Base-by-base conservation (phyloP, 2,329 filamentous ascomycete species). In the Chrysosporium queenslandicum region DNA sequence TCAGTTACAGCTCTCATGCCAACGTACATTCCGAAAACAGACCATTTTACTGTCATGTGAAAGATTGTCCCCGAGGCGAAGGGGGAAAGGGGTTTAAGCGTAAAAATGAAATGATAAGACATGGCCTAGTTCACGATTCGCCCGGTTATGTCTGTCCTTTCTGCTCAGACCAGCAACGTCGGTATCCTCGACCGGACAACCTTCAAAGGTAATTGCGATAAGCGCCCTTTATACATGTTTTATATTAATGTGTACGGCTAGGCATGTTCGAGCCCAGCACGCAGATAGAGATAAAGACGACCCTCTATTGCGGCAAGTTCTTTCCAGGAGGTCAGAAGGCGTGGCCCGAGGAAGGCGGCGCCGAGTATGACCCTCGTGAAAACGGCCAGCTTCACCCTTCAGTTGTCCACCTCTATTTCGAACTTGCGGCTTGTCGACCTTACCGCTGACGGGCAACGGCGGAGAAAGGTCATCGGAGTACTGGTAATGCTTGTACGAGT, bases 121-220 rank as follows among this genome's bases (percentile, higher is more conserved):
- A 84, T 62, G 90, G 91, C 1, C 77, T 97, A 2, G 92, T 97
- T 3, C 92, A 98, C 64, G 85, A 89, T 58, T 94, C 88, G 6
- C 92, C 92, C 1, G 91, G 91, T 55, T 98, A 97, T 63, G 83
- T 95, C 27, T 98, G 92, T 67, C 92, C 92, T 0, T 97, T 96
- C 65, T 98, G 92, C 67, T 86, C 88, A 1, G 89, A 95, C 63
- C 79, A 89, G 59, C 89, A 96, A 66, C 91, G 96, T 68, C 90
- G 86, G 65, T 97, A 97, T 66, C 92, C 92, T 4, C 78, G 92
- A 60, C 92, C 92, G 30, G 92, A 98, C 67, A 97, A 97, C 74
- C 73, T 98, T 52, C 91, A 96, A 73, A 82, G 91, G 87, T 94
- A 75, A 58, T 18, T 18, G 27, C 34, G 53, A 18, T 25, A 21